phyloP scores from a whole-genome alignment of 768 basidiomycete genomes.

The Termitomyces sp. region DNA sequence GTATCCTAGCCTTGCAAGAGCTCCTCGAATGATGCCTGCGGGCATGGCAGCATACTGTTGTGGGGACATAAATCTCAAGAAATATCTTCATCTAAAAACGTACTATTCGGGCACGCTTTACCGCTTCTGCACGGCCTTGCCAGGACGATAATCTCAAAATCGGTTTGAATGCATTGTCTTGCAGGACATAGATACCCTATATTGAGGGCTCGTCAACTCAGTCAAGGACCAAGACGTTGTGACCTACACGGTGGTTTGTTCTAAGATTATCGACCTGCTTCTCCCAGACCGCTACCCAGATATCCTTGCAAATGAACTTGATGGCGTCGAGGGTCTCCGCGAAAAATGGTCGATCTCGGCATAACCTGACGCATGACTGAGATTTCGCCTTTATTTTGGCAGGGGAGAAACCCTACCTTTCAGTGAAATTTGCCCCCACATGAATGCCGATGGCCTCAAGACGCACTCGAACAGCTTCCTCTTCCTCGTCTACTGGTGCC shows the following conservation, averaged over 20 bases:
- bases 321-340: conserved; percentile 84
- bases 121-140: conserved; percentile 71
- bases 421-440: conserved; percentile 83
- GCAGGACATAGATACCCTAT: conserved; percentile 90
- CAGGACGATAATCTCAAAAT: conserved; percentile 78
- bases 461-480: conserved; percentile 63
- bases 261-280: conserved; percentile 95
- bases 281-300: conserved; percentile 91
- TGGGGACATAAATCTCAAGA: background rate
- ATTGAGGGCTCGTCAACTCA: background rate
- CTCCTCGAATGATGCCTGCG: conserved; percentile 80
- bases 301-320: conserved; percentile 95
- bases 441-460: conserved; percentile 84
- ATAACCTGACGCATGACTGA: conserved; percentile 48
- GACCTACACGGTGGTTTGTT: conserved; percentile 86
- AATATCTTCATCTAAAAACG: conserved; percentile 15
- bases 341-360: conserved; percentile 71
- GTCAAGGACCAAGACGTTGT: background rate
- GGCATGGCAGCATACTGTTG: conserved; percentile 77
- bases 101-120: conserved; percentile 70
- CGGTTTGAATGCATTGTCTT: conserved; percentile 89
- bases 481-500: conserved; percentile 56
- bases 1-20: conserved; percentile 74
- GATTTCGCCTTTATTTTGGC: background rate
- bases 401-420: conserved; percentile 52